These are phyloP conservation scores for Chenopodium formosanum DNA, from an alignment of 148 eudicot species.

Conservation along the genomic window DNA sequence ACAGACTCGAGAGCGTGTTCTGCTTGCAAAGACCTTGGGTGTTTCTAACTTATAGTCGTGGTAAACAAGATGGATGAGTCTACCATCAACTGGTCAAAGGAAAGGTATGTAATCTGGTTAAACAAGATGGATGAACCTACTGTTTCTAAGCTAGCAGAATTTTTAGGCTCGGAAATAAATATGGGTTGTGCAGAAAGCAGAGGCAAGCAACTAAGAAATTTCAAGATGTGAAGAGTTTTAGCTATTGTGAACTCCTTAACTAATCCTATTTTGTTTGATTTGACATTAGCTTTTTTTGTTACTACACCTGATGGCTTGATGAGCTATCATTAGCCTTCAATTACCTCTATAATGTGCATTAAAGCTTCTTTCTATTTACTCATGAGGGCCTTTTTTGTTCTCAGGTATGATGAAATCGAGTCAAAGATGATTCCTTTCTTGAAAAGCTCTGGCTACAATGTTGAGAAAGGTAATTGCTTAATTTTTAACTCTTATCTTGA, in stretches of 20 bases:
- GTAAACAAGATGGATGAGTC: slow-evolving; percentile 98
- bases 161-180: too few relatives aligned
- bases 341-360: too few relatives aligned
- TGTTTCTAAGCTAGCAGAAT: too few relatives aligned
- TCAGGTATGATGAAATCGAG: slow-evolving; percentile 87
- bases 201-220: too few relatives aligned
- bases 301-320: too few relatives aligned
- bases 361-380: not conserved
- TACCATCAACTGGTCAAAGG: slow-evolving; percentile 91
- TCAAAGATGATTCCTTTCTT: slow-evolving; percentile 83
- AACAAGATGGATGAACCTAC: too few relatives aligned
- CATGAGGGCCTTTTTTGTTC: not conserved
- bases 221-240: too few relatives aligned
- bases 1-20: slow-evolving; percentile 94
- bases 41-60: slow-evolving; percentile 83
- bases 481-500: not conserved
- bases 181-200: too few relatives aligned
- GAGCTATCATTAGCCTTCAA: too few relatives aligned
- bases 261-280: too few relatives aligned
- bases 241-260: too few relatives aligned
- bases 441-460: slow-evolving; percentile 78
- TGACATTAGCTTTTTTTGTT: not conserved
- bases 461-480: slow-evolving; percentile 71
- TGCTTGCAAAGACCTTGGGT: slow-evolving; percentile 94
- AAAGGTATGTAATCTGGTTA: slow-evolving; percentile 43